phyloP scores from a whole-genome alignment of 768 basidiomycete genomes.

The Calocybe cyanea region DNA sequence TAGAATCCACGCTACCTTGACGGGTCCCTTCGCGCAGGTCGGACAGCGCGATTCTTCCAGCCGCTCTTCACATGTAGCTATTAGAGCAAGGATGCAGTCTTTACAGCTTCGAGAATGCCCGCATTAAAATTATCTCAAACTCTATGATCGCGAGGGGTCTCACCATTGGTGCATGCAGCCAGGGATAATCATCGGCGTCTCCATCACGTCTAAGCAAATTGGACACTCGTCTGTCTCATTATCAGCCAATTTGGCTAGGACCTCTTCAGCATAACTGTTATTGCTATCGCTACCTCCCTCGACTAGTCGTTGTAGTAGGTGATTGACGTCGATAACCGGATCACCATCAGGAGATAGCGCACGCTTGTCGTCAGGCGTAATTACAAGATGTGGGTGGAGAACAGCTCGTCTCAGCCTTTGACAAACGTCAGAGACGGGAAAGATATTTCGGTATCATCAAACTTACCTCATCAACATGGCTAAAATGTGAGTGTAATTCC shows the following conservation, averaged over 20 bases:
- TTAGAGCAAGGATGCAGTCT: conserved; percentile 78
- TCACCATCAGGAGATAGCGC: conserved; percentile 34
- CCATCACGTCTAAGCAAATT: conserved; percentile 78
- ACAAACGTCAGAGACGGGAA: not conserved
- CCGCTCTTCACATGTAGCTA: conserved; percentile 65
- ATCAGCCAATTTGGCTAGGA: conserved; percentile 62
- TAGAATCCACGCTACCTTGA: conserved; percentile 39
- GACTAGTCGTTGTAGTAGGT: conserved; percentile 53
- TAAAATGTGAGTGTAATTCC: conserved; percentile 84
- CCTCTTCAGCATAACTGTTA: conserved; percentile 53
- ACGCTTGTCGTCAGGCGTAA: conserved; percentile 45
- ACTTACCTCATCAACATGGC: conserved; percentile 91
- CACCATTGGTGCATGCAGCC: conserved; percentile 77
- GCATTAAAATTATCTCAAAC: not conserved
- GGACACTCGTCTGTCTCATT: conserved; percentile 63
- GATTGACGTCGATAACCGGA: conserved; percentile 50
- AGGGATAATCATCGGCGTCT: conserved; percentile 65
- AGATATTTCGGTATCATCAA: not conserved
- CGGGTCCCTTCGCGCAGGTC: conserved; percentile 67
- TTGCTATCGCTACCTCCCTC: conserved; percentile 29
- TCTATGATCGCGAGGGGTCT: conserved; percentile 13
- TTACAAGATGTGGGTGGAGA: conserved; percentile 82
- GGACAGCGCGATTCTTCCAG: conserved; percentile 76
- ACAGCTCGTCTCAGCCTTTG: conserved; percentile 69
- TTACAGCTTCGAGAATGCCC: conserved; percentile 60